These are phyloP conservation scores for Knufia fluminis DNA, from an alignment of 2,329 filamentous ascomycete species.

Conservation along the genomic window DNA sequence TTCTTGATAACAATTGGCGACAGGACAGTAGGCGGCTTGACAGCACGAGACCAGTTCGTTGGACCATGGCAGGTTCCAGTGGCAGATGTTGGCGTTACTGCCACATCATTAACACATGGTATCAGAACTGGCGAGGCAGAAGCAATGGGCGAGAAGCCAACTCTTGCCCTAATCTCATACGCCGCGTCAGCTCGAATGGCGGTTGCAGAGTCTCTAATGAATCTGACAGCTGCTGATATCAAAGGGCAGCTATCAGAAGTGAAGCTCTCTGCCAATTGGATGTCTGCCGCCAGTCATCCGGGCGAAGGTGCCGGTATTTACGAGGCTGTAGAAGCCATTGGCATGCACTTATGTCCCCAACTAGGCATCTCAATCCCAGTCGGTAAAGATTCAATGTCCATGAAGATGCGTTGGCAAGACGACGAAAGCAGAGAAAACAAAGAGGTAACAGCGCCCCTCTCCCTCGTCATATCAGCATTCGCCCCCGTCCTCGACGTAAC, in stretches of 20 bases:
- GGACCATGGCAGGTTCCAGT: conserved; percentile 94
- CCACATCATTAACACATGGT: conserved; percentile 65
- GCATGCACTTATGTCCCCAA: conserved; percentile 81
- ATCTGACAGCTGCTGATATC: conserved; percentile 72
- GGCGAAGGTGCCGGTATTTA: conserved; percentile 89
- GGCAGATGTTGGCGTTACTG: conserved; percentile 85
- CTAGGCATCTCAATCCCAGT: conserved; percentile 92
- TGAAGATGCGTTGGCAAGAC: conserved; percentile 95
- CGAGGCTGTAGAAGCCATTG: conserved; percentile 86
- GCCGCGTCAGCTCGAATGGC: conserved; percentile 93
- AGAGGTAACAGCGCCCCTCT: conserved; percentile 86
- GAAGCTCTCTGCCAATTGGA: conserved; percentile 94
- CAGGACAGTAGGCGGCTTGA: conserved; percentile 80
- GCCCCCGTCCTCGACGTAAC: conserved; percentile 71
- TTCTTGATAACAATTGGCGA: conserved; percentile 97
- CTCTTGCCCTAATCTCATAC: conserved; percentile 78
- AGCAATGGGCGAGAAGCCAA: conserved; percentile 91
- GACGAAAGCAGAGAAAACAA: conserved; percentile 55
- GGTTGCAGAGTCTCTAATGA: conserved; percentile 86
- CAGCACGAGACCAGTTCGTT: conserved; percentile 86
- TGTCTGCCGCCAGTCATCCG: conserved; percentile 89
- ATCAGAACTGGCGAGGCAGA: conserved; percentile 85
- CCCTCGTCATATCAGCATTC: conserved; percentile 84
- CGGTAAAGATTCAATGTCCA: conserved; percentile 95
- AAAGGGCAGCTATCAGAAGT: conserved; percentile 67